Percentiles rank a stretch among this genome's conserved stretches.
Conservation (phyloP, 495 filamentous ascomycete species). For the Penicillium angulare region DNA sequence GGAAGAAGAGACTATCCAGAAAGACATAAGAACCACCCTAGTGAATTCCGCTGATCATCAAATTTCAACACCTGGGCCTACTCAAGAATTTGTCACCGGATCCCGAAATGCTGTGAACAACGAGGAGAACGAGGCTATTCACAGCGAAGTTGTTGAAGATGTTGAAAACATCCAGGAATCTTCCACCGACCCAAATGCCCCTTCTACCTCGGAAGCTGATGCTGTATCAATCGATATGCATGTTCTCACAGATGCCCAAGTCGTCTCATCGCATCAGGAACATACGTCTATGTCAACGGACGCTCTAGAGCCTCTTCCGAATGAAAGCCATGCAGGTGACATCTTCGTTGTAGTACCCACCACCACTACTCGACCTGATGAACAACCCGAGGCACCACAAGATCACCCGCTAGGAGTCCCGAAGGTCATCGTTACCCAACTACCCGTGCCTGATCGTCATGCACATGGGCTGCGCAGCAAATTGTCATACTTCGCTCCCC, state of each 20-base stretch:
- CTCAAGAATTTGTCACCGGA: slow-evolving; percentile 14
- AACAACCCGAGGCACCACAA: background rate
- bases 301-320: no score
- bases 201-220: background rate
- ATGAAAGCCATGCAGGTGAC: background rate
- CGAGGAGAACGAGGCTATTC: background rate
- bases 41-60: slow-evolving; percentile 8
- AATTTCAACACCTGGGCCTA: slow-evolving; percentile 22
- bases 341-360: slow-evolving; percentile 6
- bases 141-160: background rate
- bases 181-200: background rate
- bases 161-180: background rate
- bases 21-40: background rate
- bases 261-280: background rate
- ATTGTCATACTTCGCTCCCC: slow-evolving; percentile 64
- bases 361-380: background rate
- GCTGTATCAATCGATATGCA: background rate
- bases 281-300: background rate
- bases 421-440: slow-evolving; percentile 9
- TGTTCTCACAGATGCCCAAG: background rate
- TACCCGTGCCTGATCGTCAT: slow-evolving; percentile 26
- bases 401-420: background rate
- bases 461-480: slow-evolving; percentile 57
- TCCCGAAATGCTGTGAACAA: background rate
- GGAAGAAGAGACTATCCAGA: background rate